These are phyloP conservation scores for Pichia exigua DNA, from an alignment of 805 yeast species.

Conservation along the genomic window DNA sequence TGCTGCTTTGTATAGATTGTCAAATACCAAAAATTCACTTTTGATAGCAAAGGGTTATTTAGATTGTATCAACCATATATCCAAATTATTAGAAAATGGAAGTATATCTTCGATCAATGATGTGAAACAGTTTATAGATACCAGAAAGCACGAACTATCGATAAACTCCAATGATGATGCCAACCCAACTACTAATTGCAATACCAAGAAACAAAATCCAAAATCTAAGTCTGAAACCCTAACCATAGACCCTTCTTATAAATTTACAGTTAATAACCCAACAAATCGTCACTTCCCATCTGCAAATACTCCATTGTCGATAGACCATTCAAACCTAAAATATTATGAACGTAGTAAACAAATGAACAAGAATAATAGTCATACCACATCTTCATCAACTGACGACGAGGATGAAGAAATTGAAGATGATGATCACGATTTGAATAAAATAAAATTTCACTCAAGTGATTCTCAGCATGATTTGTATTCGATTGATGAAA, in stretches of 20 bases:
- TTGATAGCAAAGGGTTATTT: constrained; percentile 51
- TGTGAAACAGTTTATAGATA: constrained; percentile 30
- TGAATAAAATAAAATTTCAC: background rate
- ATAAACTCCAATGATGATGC: background rate
- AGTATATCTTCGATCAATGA: constrained; percentile 28
- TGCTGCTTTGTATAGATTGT: constrained; percentile 55
- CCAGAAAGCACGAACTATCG: constrained; percentile 22
- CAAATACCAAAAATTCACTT: constrained; percentile 44
- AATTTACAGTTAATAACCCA: constrained; percentile 12
- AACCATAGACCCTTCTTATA: constrained; percentile 13
- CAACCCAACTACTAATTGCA: background rate
- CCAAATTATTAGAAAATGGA: constrained; percentile 17
- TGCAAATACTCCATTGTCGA: constrained; percentile 14
- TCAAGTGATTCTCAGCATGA: background rate
- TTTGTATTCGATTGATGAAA: background rate
- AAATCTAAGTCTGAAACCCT: background rate
- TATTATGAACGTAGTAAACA: background rate
- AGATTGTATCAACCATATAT: constrained; percentile 51
- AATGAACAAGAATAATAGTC: background rate
- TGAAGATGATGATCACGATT: constrained; percentile 9
- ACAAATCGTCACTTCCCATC: constrained; percentile 25
- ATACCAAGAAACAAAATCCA: background rate
- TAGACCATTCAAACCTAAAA: constrained; percentile 7
- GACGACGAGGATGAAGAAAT: background rate
- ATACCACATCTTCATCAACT: background rate